Evolutionary conservation across 148 eudicot genomes (phyloP), one percentile per base, ranked within the genome.

Genomic region (Tetragonia tetragonoides): DNA sequence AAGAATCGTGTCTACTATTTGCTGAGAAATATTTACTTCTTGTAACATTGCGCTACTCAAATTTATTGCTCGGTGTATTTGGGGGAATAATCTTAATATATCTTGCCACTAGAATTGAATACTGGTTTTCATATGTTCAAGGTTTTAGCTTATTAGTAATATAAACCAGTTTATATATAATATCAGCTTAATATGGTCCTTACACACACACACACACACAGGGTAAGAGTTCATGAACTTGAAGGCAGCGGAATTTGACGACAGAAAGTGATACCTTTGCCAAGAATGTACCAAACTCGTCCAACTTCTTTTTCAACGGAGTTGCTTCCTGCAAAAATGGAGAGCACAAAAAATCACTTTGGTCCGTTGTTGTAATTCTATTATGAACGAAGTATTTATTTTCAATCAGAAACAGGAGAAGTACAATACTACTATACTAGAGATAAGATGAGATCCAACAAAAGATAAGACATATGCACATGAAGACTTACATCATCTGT

Each of bases 261-360:
- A 18, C 62, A 17, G 21, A 20, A 17, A 59, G 17, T 20, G 23
- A 78, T 80, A 93, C 99, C 99, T 95, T 95, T 44, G 99, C 99
- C 88, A 95, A 83, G 79, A 95, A 93, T 72, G 97, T 88, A 69
- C 99, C 99, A 81, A 95, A 95, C 81, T 95, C 99, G 80, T 95
- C 99, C 81, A 95, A 77, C 80, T 95, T 95, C 89, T 92, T 93
- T 79, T 95, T 95, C 83, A 95, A 81, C 14, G 99, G 99, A 70
- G 99, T 95, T 20, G 78, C 97, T 83, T 95, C 99, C 99, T 95
- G 92, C 87, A 86, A 73, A 66, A 72, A 67, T 77, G 66, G 56
- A 28, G 66, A 4, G 68, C 54, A 57, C 24, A 18, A 77, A n/a
- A 53, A 65, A 62, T 53, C 17, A 66, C 67, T 42, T 54, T 44